Conservation (phyloP, 352 stramenopile species). For the Phytopythium vexans region DNA sequence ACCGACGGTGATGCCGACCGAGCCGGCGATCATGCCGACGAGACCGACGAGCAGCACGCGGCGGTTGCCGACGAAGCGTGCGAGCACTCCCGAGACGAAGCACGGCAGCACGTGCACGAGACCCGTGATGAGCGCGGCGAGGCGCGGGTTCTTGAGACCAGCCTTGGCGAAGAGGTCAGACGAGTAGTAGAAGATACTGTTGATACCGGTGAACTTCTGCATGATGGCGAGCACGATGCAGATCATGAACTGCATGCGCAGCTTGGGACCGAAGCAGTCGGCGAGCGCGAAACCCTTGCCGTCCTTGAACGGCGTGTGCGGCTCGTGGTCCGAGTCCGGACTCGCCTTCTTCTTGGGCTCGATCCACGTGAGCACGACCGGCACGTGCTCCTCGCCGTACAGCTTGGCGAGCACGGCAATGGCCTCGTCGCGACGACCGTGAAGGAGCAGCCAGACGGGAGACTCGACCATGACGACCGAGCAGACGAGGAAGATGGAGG, state of each 20-base stretch:
- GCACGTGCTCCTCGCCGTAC: slow-evolving; percentile 29
- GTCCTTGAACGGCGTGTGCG: not conserved
- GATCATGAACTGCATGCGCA: slow-evolving; percentile 25
- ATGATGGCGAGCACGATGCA: slow-evolving; percentile 16
- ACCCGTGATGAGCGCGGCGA: slow-evolving; percentile 38
- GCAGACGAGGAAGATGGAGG: slow-evolving; percentile 31
- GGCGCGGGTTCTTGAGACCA: slow-evolving; percentile 39
- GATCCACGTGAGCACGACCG: slow-evolving; percentile 31
- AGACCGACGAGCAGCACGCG: slow-evolving; percentile 26
- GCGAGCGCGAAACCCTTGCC: not conserved
- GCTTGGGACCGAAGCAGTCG: slow-evolving; percentile 2
- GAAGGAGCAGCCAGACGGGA: slow-evolving; percentile 38
- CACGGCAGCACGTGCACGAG: slow-evolving; percentile 30
- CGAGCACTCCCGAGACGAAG: slow-evolving; percentile 14
- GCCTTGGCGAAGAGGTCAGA: slow-evolving; percentile 52
- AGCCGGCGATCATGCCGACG: slow-evolving; percentile 20
- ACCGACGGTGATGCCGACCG: slow-evolving; percentile 23
- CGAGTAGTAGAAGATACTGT: slow-evolving; percentile 64
- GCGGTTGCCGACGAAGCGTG: slow-evolving; percentile 23
- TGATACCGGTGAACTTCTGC: slow-evolving; percentile 44
- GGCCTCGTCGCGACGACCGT: slow-evolving; percentile 16
- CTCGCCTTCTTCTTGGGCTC: slow-evolving; percentile 19
- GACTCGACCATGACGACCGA: slow-evolving; percentile 47
- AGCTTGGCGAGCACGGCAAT: slow-evolving; percentile 22
- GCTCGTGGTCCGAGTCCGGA: no score